phyloP scores from a whole-genome alignment of 2,329 filamentous ascomycete genomes.

The Phyllachora maydis region DNA sequence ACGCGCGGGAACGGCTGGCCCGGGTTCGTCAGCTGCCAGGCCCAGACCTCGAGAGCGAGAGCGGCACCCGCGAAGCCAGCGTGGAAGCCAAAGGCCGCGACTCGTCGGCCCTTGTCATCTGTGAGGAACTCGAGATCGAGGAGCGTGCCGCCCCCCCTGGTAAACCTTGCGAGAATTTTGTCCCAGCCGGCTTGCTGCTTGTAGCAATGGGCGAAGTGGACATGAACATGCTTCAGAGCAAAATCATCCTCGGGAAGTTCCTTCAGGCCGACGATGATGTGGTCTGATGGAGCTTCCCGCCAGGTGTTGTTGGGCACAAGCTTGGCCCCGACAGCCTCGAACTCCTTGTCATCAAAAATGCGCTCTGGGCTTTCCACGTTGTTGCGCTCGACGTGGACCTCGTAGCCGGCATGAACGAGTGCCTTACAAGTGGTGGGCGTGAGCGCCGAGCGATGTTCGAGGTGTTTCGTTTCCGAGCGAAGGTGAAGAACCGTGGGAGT shows the following conservation, averaged over 20 bases:
- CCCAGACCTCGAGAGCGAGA: conserved; percentile 61
- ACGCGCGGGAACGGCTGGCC: conserved; percentile 41
- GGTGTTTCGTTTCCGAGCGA: conserved; percentile 36
- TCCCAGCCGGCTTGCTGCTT: conserved; percentile 66
- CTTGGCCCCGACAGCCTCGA: conserved; percentile 38
- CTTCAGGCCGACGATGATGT: conserved; percentile 60
- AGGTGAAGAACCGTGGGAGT: conserved; percentile 24
- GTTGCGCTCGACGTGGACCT: conserved; percentile 46
- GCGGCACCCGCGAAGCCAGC: conserved; percentile 61
- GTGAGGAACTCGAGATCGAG: conserved; percentile 75
- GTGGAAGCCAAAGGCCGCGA: conserved; percentile 53
- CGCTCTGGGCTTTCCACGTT: conserved; percentile 45
- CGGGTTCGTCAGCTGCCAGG: conserved; percentile 49
- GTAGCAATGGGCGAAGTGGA: conserved; percentile 56
- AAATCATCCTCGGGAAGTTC: conserved; percentile 53
- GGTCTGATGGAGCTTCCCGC: conserved; percentile 43
- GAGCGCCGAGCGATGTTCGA: conserved; percentile 31
- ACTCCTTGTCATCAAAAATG: conserved; percentile 43
- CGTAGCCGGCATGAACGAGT: conserved; percentile 48
- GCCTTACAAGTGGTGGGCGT: conserved; percentile 24
- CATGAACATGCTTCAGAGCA: conserved; percentile 53
- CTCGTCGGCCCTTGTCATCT: conserved; percentile 45
- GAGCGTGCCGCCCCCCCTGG: conserved; percentile 54
- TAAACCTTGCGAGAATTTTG: conserved; percentile 58
- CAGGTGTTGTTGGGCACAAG: conserved; percentile 48